Evolutionary conservation across 73 alveolate species (phyloP).

Genomic region (Paramecium caudatum): DNA sequence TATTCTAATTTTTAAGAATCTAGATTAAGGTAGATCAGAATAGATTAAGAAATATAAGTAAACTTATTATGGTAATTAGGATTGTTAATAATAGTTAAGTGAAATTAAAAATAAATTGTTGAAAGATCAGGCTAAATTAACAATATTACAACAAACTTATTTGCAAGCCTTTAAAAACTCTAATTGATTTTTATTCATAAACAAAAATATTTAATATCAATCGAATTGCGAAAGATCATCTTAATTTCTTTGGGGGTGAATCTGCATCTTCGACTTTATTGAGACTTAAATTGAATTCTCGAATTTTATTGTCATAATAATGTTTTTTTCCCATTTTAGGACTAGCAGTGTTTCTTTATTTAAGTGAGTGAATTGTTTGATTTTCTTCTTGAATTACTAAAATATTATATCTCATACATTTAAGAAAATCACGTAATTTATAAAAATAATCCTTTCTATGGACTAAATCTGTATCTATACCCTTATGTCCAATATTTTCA

Average conservation of each 20-base stretch:
- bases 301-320: slow-evolving; percentile 31
- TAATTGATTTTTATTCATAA: neutral
- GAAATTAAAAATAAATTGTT: neutral
- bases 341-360: slow-evolving; percentile 38
- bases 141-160: too few relatives aligned
- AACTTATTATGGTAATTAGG: too few relatives aligned
- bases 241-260: neutral
- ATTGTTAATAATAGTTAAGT: neutral
- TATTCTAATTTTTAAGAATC: too few relatives aligned
- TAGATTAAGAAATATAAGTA: too few relatives aligned
- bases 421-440: slow-evolving; percentile 59
- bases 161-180: too few relatives aligned
- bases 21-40: too few relatives aligned
- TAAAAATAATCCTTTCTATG: slow-evolving; percentile 71
- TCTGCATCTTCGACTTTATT: neutral
- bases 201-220: neutral
- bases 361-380: neutral
- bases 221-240: neutral
- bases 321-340: neutral
- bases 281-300: slow-evolving; percentile 1
- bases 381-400: slow-evolving; percentile 13
- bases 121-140: too few relatives aligned
- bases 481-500: slow-evolving; percentile 77
- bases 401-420: neutral
- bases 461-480: slow-evolving; percentile 71